phyloP scores from a whole-genome alignment of 2,329 filamentous ascomycete species.

The Trichoderma afroharzianum region DNA sequence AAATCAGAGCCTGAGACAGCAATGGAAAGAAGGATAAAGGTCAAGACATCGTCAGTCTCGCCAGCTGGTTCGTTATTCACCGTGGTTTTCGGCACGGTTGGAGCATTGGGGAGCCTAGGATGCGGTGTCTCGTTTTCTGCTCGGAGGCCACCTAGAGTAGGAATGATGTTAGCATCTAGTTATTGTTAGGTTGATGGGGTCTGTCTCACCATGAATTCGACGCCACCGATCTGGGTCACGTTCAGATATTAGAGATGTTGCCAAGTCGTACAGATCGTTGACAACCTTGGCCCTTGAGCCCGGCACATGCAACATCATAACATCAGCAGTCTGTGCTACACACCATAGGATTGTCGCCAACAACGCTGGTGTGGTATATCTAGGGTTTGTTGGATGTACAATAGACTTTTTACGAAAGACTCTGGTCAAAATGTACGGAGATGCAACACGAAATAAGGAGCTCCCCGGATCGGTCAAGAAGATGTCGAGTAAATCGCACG shows the following conservation, averaged over 20 bases:
- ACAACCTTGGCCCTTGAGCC: conserved; percentile 39
- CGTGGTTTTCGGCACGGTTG: conserved; percentile 29
- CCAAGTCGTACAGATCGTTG: conserved; percentile 36
- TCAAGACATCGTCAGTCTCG: conserved; percentile 42
- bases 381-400: conserved; percentile 37
- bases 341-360: conserved; percentile 47
- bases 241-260: conserved; percentile 33
- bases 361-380: conserved; percentile 42
- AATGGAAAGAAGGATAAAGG: conserved; percentile 42
- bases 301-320: conserved; percentile 39
- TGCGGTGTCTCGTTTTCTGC: conserved; percentile 32
- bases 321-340: conserved; percentile 45
- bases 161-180: neutral
- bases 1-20: conserved; percentile 46
- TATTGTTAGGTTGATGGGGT: neutral
- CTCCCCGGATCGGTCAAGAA: conserved; percentile 45
- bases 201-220: conserved; percentile 31
- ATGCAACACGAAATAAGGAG: conserved; percentile 41
- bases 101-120: conserved; percentile 22
- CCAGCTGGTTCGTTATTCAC: conserved; percentile 34
- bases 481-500: conserved; percentile 46
- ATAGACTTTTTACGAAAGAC: conserved; percentile 45
- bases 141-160: conserved; percentile 30
- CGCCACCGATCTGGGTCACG: conserved; percentile 38
- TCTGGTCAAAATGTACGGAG: conserved; percentile 45